Conservation (phyloP, 805 yeast genomes). For the Debaryomyces castellii region DNA sequence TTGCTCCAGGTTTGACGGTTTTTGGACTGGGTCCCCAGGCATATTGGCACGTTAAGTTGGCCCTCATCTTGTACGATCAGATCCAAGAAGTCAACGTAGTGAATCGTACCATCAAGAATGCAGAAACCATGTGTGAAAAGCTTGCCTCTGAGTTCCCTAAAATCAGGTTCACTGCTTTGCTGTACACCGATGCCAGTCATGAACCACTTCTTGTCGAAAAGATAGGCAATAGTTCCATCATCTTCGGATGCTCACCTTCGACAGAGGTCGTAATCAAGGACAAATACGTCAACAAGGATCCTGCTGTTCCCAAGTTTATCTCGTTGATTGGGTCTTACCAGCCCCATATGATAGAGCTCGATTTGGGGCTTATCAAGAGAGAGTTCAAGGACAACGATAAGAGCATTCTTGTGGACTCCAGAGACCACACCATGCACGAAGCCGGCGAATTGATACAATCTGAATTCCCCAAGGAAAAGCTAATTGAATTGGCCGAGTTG, state of each 20-base stretch:
- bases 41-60: constrained; percentile 57
- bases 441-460: constrained; percentile 65
- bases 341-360: constrained; percentile 67
- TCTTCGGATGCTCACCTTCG: constrained; percentile 63
- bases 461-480: constrained; percentile 32
- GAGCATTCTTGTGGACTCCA: constrained; percentile 59
- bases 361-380: constrained; percentile 36
- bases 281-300: constrained; percentile 29
- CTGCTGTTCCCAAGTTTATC: constrained; percentile 35
- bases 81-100: constrained; percentile 44
- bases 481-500: constrained; percentile 49
- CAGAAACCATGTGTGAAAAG: constrained; percentile 23
- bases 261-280: constrained; percentile 45
- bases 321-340: constrained; percentile 67
- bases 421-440: constrained; percentile 53
- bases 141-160: constrained; percentile 27
- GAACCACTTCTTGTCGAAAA: constrained; percentile 15
- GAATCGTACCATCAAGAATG: constrained; percentile 45
- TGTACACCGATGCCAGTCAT: constrained; percentile 11
- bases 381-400: constrained; percentile 32
- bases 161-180: constrained; percentile 20
- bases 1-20: constrained; percentile 29
- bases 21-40: constrained; percentile 68
- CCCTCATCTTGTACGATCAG: constrained; percentile 35
- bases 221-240: constrained; percentile 42